phyloP scores from a whole-genome alignment of 768 basidiomycete genomes.

The Boletus pseudopeckii region DNA sequence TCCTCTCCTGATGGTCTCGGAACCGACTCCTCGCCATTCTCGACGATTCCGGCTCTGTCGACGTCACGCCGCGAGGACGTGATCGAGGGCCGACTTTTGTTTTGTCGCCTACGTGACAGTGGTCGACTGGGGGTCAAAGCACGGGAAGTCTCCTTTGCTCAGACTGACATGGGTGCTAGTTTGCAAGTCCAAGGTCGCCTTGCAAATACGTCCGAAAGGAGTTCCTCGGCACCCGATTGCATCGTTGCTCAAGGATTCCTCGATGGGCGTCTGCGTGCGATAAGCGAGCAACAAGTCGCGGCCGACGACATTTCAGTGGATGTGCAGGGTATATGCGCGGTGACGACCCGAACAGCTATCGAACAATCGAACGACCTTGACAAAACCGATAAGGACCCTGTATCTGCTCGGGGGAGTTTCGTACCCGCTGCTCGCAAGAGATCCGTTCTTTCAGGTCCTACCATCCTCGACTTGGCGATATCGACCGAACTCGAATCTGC shows the following conservation, averaged over 20 bases:
- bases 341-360: background rate
- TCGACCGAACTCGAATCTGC: background rate
- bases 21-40: background rate
- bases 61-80: background rate
- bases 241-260: background rate
- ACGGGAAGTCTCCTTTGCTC: background rate
- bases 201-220: background rate
- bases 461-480: background rate
- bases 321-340: constrained; percentile 10
- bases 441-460: background rate
- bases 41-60: background rate
- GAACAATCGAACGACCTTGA: background rate
- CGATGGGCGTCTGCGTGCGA: background rate
- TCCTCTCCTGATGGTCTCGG: constrained; percentile 16
- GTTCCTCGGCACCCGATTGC: background rate
- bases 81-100: background rate
- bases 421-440: background rate
- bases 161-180: background rate
- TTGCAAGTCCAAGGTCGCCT: background rate
- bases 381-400: too few relatives aligned
- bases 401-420: background rate
- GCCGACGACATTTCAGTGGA: background rate
- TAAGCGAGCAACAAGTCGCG: background rate
- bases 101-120: background rate
- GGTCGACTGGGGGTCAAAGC: constrained; percentile 1